Base-by-base conservation (phyloP, 2,329 filamentous ascomycete species). In the Berkeleyomyces basicola region DNA sequence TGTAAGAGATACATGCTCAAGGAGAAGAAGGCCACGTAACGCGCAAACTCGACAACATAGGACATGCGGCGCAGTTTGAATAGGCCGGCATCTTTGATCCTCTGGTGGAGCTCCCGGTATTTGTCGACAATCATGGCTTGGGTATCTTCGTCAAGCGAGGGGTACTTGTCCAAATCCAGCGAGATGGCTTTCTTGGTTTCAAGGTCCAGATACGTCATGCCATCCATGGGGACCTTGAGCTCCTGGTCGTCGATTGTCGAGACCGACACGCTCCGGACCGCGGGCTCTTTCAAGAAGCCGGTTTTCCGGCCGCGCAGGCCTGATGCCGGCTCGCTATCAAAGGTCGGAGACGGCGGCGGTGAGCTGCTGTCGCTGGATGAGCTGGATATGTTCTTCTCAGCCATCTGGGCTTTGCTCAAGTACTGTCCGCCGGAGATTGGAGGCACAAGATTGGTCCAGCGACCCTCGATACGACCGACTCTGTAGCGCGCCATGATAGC, bases 371-470 rank as follows among this genome's bases (percentile, higher is more conserved):
- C 73, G 68, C 79, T 82, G 0, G 79, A 80, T 33, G 73, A 73
- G 40, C 67, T 63, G n/a, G 47, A 47, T 4, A 37, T 4, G 16
- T 9, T 39, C 53, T 63, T 60, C 31, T 63, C 64, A 7, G 47
- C 51, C 10, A 60, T 47, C 33, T 65, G 6, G 36, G 16, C 36
- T 37, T 42, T 66, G 14, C 71, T 68, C 31, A 75, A 73, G 72
- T 91, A 95, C 64, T 79, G 79, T 49, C 92, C 92, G 63, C 90
- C 91, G 73, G 97, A 92, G 61, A 97, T 92, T 0, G 93, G 92
- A 3, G 93, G 91, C 5, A 88, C 70, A 70, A 96, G 95, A 72
- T 96, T 96, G 66, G 77, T 76, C 93, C 93, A 99, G 65, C 76
- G 77, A 39, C 89, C 88, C 70, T 93, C 81, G 64, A 95, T 82